Evolutionary conservation across 352 stramenopile species (phyloP), one percentile per base, ranked within the genome.

Genomic region (Globisporangium iwayamae): DNA sequence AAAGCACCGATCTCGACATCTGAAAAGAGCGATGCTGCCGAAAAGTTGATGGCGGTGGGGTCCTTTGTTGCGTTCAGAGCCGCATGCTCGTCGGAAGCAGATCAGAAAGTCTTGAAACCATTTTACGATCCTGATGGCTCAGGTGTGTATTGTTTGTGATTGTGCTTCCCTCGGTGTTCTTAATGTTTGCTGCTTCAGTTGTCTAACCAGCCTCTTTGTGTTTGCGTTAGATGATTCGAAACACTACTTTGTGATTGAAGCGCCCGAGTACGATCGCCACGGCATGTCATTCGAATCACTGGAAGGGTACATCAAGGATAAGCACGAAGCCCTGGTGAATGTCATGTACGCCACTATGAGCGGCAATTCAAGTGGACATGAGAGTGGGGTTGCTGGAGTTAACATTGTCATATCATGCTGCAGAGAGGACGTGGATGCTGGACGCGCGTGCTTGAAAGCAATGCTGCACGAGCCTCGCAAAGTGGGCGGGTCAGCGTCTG

Each of bases 181-280:
- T 13, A 28, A 50, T n/a, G 20, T 20, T 6, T 48, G 8, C 34
- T 39, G 25, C 25, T 28, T 28, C 25, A 28, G 25, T 28, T 39
- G 11, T 39, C 34, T 39, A 39, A 39, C 7, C 13, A 30, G 3
- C 45, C 11, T 47, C 8, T 65, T 45, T 54, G 22, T 41, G 11
- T 13, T 2, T 39, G 34, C 34, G 11, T 39, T 51, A 84, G 76
- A 84, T 63, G 30, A 59, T 51, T 50, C 56, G 3, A 84, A 78
- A 62, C 54, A 59, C 48, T 81, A 68, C 34, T 61, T 84, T 11
- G 45, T 80, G 20, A 38, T 84, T 25, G 62, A 70, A 36, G 56
- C 69, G 16, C 52, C 66, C 3, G 67, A 84, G 13, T 70, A 78
- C 46, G 63, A 75, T 45, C 28, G 28, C 28, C 51, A 60, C 39